phyloP scores from a whole-genome alignment of 441 rosid genomes.

The Populus hybrid region DNA sequence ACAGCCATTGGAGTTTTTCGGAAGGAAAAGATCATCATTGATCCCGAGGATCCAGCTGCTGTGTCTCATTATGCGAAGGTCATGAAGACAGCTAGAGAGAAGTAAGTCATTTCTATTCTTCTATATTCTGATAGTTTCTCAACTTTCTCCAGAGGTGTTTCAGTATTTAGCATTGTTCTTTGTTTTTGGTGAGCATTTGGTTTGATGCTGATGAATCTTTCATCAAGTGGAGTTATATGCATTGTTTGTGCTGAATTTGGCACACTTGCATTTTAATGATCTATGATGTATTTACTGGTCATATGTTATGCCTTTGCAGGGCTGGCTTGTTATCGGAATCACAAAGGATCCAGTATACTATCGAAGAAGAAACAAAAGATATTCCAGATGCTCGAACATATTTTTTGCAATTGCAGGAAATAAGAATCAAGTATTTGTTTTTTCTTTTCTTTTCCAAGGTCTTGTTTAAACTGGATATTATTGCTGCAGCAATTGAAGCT shows the following conservation, averaged over 20 bases:
- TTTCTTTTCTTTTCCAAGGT: neutral
- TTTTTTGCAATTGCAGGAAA: conserved; percentile 68
- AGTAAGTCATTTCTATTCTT: conserved; percentile 40
- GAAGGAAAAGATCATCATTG: conserved; percentile 85
- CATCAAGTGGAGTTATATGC: neutral
- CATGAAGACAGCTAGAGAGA: conserved; percentile 86
- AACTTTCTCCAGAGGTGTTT: neutral
- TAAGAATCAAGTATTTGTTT: conserved; percentile 51
- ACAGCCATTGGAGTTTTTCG: conserved; percentile 72
- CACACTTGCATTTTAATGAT: neutral
- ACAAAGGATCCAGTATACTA: conserved; percentile 62
- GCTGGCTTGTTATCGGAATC: conserved; percentile 82
- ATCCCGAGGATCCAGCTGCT: conserved; percentile 87
- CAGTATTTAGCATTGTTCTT: neutral
- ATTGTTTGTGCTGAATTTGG: conserved; percentile 1
- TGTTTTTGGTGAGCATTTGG: neutral
- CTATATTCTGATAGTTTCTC: neutral
- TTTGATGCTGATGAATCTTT: neutral
- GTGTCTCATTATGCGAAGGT: conserved; percentile 77
- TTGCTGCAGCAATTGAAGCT: neutral
- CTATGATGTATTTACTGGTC: conserved; percentile 16
- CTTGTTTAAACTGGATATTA: neutral
- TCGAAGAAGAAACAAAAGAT: conserved; percentile 56
- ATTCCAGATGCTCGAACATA: conserved; percentile 88
- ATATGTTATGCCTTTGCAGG: conserved; percentile 46